Evolutionary conservation across 441 rosid species (phyloP).

Genomic region (Raphanus hybrid): DNA sequence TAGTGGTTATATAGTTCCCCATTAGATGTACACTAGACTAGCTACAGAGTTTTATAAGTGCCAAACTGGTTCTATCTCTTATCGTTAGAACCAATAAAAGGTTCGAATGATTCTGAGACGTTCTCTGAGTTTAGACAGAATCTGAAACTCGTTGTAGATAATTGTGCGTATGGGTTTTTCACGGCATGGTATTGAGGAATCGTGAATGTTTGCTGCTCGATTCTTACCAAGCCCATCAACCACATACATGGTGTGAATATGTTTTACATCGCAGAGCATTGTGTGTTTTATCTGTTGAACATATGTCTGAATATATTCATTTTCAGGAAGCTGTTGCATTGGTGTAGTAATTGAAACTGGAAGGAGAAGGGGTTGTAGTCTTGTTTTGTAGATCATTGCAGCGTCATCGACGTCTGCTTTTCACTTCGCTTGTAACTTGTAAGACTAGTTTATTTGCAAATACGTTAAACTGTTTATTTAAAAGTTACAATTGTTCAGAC

Average conservation of each 20-base stretch:
- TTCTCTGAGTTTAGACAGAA: neutral
- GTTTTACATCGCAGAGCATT: neutral
- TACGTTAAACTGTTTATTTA: neutral
- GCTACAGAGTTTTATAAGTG: no score
- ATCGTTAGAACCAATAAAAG: no score
- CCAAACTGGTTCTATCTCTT: no score
- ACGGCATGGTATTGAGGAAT: no score
- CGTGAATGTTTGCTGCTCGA: neutral
- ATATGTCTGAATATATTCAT: no score
- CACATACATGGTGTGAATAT: neutral
- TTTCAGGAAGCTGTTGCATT: no score
- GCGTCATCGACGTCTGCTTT: neutral
- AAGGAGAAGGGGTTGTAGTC: no score
- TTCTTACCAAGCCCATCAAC: neutral
- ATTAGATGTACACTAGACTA: no score
- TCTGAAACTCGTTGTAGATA: neutral
- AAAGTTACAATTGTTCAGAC: neutral
- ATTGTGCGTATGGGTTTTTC: neutral
- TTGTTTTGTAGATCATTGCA: no score
- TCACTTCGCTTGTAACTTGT: neutral
- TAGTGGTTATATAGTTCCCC: no score
- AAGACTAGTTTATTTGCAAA: neutral
- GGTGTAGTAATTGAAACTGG: no score
- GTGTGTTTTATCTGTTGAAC: neutral
- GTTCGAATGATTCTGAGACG: no score